These are phyloP conservation scores for Saitozyma sp. DNA, from an alignment of 768 basidiomycete species.

Conservation along the genomic window DNA sequence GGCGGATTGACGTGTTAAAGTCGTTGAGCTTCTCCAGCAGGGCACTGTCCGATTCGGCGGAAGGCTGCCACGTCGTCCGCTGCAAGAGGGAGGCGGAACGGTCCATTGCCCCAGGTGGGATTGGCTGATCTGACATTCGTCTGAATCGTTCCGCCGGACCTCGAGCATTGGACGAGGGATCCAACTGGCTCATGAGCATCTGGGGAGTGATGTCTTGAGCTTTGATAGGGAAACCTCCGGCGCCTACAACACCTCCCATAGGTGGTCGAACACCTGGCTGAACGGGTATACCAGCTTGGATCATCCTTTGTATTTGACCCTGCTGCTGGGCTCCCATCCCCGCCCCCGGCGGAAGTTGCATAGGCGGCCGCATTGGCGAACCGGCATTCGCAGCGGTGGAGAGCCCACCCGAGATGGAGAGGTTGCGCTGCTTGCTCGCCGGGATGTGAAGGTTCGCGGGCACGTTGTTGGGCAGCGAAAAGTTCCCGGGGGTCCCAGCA, in stretches of 20 bases:
- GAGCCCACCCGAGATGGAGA: slow-evolving; percentile 6
- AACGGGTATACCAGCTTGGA: neutral
- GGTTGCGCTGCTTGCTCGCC: slow-evolving; percentile 36
- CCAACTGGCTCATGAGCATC: slow-evolving; percentile 1
- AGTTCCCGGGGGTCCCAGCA: neutral
- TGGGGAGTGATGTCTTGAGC: neutral
- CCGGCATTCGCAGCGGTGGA: neutral
- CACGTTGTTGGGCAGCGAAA: neutral
- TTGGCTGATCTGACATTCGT: neutral
- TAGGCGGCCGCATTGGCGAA: neutral
- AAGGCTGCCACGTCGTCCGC: slow-evolving; percentile 29
- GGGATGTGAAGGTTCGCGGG: slow-evolving; percentile 42
- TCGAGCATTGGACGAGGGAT: neutral
- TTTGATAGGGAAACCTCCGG: neutral
- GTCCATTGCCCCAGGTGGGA: slow-evolving; percentile 8
- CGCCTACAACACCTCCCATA: neutral
- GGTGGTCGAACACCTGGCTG: neutral
- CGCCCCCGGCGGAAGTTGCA: neutral
- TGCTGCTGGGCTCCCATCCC: slow-evolving; percentile 4
- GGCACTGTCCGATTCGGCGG: slow-evolving; percentile 25
- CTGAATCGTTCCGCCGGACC: neutral
- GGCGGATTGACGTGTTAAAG: slow-evolving; percentile 20
- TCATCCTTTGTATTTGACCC: slow-evolving; percentile 5
- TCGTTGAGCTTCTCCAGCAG: slow-evolving; percentile 23
- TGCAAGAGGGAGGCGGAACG: slow-evolving; percentile 28